Base-by-base conservation (phyloP, 2,329 filamentous ascomycete genomes). In the Exophiala sideris region DNA sequence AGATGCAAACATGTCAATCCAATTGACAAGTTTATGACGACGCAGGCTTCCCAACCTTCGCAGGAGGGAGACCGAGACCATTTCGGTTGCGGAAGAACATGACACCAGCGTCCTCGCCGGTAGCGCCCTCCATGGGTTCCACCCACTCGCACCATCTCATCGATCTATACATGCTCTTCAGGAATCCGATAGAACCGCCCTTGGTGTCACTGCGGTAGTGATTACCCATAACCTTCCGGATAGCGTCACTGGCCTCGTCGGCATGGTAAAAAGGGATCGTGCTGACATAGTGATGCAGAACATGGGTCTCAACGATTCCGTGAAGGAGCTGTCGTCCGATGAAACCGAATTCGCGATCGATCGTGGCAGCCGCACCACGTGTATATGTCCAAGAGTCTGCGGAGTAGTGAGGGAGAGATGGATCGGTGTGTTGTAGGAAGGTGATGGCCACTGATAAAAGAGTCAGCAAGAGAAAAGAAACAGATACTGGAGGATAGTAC, bases 251-350 rank as follows among this genome's bases (percentile, higher is more conserved):
- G 54, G 92, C 91, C 77, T 96, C 91, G 65, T 96, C 91, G 68
- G 91, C 92, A 73, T 96, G 82, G 78, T 97, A 97, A 78, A 96
- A 96, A 59, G 92, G 92, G 64, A 97, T 97, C 68, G 85, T 89
- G 75, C 88, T 92, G 71, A 97, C 84, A 75, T 96, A 97, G 82
- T 97, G 92, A 80, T 97, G 92, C 57, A 96, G 88, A 56, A 97
- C 92, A 76, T 97, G 92, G 45, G 92, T 96, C 80, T 96, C 92
- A 72, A 96, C 87, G 73, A 97, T 96, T 67, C 91, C 92, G 80
- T 97, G 92, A 71, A 96, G 80, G 58, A 97, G 81, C 65, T 87
- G 81, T 66, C 91, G 90, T 57, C 92, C 92, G 68, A 97, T 86
- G 79, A 96, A 96, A 59, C 92, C 92, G 68, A 96, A 95, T 73